These are phyloP conservation scores for Penicillium mononematosum DNA, from an alignment of 495 filamentous ascomycete genomes.

Conservation along the genomic window DNA sequence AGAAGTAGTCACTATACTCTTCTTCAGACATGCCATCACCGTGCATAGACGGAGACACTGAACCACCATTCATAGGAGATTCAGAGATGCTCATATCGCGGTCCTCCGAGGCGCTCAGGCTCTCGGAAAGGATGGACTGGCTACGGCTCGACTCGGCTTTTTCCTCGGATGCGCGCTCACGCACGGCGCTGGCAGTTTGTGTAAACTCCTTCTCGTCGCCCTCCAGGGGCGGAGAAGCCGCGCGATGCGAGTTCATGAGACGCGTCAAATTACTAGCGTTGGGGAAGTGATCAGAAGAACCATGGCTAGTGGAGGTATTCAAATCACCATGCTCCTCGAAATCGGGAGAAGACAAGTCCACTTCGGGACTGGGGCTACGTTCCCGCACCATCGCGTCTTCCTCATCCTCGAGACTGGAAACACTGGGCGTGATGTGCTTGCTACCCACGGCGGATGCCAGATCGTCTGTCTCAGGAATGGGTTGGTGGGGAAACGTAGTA, in stretches of 20 bases:
- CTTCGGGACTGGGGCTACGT: slow-evolving; percentile 84
- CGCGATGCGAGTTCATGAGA: slow-evolving; percentile 63
- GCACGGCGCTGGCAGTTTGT: slow-evolving; percentile 83
- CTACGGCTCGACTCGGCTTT: slow-evolving; percentile 41
- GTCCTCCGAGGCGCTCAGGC: slow-evolving; percentile 35
- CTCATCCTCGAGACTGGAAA: slow-evolving; percentile 74
- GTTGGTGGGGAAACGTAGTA: slow-evolving; percentile 77
- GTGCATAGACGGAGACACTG: slow-evolving; percentile 34
- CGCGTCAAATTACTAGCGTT: slow-evolving; percentile 36
- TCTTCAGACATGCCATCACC: slow-evolving; percentile 39
- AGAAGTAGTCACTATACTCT: slow-evolving; percentile 45
- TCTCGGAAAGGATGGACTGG: slow-evolving; percentile 39
- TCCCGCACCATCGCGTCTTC: slow-evolving; percentile 69
- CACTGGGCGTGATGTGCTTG: slow-evolving; percentile 73
- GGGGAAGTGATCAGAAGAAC: slow-evolving; percentile 45
- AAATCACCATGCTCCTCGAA: slow-evolving; percentile 69
- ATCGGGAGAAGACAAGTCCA: slow-evolving; percentile 85
- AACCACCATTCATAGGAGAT: slow-evolving; percentile 37
- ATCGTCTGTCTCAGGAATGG: slow-evolving; percentile 71
- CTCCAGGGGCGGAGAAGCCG: slow-evolving; percentile 82
- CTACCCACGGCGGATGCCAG: slow-evolving; percentile 44
- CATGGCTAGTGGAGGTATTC: slow-evolving; percentile 36
- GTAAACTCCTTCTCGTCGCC: slow-evolving; percentile 97
- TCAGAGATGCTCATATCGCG: slow-evolving; percentile 30
- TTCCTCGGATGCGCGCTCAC: slow-evolving; percentile 65